phyloP scores from a whole-genome alignment of 805 yeast genomes.

The Saturnispora silvae region DNA sequence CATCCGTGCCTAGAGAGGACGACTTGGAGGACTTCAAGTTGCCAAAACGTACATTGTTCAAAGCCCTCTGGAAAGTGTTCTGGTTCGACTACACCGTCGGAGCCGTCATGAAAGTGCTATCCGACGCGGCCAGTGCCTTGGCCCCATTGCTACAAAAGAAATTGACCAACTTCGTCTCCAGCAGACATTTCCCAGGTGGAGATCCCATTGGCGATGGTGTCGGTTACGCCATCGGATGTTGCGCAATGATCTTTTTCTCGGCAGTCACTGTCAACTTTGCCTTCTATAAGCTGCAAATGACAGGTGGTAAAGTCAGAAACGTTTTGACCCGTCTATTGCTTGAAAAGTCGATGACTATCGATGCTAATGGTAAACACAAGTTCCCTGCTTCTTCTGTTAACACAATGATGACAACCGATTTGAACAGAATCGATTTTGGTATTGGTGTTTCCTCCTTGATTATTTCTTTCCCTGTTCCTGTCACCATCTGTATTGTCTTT shows the following conservation, averaged over 20 bases:
- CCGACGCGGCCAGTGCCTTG: constrained; percentile 40
- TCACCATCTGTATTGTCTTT: constrained; percentile 53
- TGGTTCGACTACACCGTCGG: constrained; percentile 34
- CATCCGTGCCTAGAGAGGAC: constrained; percentile 12
- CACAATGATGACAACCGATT: constrained; percentile 70
- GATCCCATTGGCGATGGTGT: constrained; percentile 49
- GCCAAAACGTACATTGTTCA: constrained; percentile 18
- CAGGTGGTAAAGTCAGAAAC: constrained; percentile 65
- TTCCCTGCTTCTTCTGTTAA: constrained; percentile 67
- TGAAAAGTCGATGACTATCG: constrained; percentile 53
- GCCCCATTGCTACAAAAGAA: constrained; percentile 59
- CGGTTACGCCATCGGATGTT: constrained; percentile 69
- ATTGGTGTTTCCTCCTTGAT: constrained; percentile 57
- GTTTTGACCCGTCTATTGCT: constrained; percentile 58
- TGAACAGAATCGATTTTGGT: constrained; percentile 70
- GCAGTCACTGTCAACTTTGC: constrained; percentile 48
- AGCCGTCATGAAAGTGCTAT: constrained; percentile 29
- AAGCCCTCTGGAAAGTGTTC: constrained; percentile 40
- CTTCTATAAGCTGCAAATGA: constrained; percentile 46
- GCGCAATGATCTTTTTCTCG: constrained; percentile 39
- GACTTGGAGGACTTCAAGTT: constrained; percentile 20
- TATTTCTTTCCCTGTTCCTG: constrained; percentile 50
- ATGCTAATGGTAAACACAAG: constrained; percentile 48
- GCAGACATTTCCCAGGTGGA: constrained; percentile 32
- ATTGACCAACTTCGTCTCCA: constrained; percentile 52